phyloP scores from a whole-genome alignment of 1,284 basidiomycete species.

The Naganishia albida region DNA sequence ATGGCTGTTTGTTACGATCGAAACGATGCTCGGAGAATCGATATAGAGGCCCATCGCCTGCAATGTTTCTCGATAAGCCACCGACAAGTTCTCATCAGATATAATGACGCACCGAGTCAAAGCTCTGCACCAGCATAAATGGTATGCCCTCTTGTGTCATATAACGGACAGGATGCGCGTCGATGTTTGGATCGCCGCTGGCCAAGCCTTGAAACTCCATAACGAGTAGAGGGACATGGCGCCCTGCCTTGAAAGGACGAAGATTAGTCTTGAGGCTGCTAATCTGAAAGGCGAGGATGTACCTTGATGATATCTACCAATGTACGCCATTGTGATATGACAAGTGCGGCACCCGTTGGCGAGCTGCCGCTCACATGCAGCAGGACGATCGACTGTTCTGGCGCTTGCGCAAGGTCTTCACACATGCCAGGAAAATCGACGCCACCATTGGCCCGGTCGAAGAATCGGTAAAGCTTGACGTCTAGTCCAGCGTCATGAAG shows the following conservation, averaged over 20 bases:
- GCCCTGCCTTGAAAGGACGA: slow-evolving; percentile 30
- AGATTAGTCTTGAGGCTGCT: slow-evolving; percentile 38
- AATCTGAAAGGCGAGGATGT: slow-evolving; percentile 5
- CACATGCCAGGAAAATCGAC: slow-evolving; percentile 80
- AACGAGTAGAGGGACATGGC: slow-evolving; percentile 48
- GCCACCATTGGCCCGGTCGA: slow-evolving; percentile 84
- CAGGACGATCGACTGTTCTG: slow-evolving; percentile 75
- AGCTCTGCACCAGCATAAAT: slow-evolving; percentile 50
- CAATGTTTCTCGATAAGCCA: background rate
- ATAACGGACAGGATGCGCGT: slow-evolving; percentile 51
- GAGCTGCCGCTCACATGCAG: slow-evolving; percentile 94
- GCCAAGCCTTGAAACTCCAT: slow-evolving; percentile 52
- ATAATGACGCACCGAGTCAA: slow-evolving; percentile 46
- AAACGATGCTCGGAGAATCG: slow-evolving; percentile 50
- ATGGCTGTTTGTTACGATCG: slow-evolving; percentile 43
- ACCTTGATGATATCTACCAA: slow-evolving; percentile 57
- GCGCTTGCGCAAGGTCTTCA: slow-evolving; percentile 61
- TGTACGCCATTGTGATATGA: slow-evolving; percentile 79
- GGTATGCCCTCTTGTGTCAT: slow-evolving; percentile 53
- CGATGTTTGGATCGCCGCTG: slow-evolving; percentile 48
- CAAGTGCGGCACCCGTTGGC: slow-evolving; percentile 94
- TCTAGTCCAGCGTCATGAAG: slow-evolving; percentile 49
- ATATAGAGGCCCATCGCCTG: slow-evolving; percentile 53
- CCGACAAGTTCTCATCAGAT: background rate
- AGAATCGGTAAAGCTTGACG: slow-evolving; percentile 61